Conservation (phyloP, 108 stramenopile genomes). For the Skeletonema grethae region DNA sequence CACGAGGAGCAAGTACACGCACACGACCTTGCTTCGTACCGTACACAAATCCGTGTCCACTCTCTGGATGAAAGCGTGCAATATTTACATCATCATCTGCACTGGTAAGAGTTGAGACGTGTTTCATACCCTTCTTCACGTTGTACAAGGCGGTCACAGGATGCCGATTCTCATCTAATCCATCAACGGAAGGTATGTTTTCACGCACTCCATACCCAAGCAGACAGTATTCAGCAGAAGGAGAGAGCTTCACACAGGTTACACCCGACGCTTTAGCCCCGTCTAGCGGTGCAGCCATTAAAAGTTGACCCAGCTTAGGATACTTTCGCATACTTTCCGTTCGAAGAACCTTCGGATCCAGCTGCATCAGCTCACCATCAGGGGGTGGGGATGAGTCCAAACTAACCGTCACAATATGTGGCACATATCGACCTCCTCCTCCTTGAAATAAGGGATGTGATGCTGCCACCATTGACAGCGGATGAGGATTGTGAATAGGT, state of each 20-base stretch:
- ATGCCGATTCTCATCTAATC: constrained; percentile 53
- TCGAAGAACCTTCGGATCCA: constrained; percentile 23
- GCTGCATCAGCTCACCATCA: constrained; percentile 9
- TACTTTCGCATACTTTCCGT: constrained; percentile 55
- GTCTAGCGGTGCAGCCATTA: constrained; percentile 82
- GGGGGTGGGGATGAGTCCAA: constrained; percentile 65
- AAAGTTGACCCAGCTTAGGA: constrained; percentile 73
- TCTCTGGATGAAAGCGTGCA: constrained; percentile 94
- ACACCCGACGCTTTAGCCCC: constrained; percentile 81
- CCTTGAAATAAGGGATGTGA: constrained; percentile 40
- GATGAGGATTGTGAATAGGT: constrained; percentile 58
- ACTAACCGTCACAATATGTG: constrained; percentile 81
- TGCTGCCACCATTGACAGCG: constrained; percentile 61
- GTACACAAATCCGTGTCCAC: constrained; percentile 95
- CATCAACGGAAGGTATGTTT: constrained; percentile 52
- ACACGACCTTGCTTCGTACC: constrained; percentile 96
- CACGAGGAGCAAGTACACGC: constrained; percentile 69
- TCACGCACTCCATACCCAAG: constrained; percentile 91
- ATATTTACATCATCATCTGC: constrained; percentile 96
- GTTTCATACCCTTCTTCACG: constrained; percentile 67
- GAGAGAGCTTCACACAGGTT: constrained; percentile 93
- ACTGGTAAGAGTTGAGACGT: constrained; percentile 77
- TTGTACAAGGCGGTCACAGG: constrained; percentile 84
- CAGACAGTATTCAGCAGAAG: constrained; percentile 89
- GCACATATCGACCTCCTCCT: constrained; percentile 75